A percentile compares a stretch with the other conserved stretches of the same genome.
These are phyloP conservation scores for Flaveria brownii DNA, from an alignment of 129 eudicot species.

Conservation along the genomic window DNA sequence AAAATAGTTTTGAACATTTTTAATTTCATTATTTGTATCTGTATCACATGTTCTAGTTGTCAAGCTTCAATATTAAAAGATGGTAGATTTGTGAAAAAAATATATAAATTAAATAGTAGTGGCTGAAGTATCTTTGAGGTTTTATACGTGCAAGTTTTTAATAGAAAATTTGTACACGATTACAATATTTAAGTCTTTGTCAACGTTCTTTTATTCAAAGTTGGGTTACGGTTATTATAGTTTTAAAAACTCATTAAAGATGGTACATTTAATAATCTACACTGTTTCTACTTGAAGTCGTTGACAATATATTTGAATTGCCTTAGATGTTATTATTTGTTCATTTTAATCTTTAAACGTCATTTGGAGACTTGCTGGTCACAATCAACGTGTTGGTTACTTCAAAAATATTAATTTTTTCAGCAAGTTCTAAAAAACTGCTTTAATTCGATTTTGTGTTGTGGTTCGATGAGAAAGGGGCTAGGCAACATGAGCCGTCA, in stretches of 20 bases:
- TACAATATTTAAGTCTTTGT: neutral
- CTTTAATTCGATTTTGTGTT: too few species aligned
- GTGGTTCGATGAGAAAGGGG: too few species aligned
- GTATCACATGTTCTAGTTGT: too few species aligned
- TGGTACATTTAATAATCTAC: neutral
- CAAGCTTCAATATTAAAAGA: neutral
- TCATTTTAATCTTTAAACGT: neutral
- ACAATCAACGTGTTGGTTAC: neutral
- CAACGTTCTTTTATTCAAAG: neutral
- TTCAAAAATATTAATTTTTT: too few species aligned
- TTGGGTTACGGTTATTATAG: neutral
- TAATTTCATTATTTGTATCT: neutral
- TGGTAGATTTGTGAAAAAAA: neutral
- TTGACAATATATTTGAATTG: neutral
- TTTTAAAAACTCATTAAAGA: neutral
- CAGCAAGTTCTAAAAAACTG: too few species aligned
- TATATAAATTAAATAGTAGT: neutral
- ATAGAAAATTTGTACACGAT: neutral
- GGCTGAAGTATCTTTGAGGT: neutral
- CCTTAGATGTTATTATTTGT: neutral
- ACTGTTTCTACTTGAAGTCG: neutral
- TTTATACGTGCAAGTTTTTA: neutral
- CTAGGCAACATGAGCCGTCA: too few species aligned
- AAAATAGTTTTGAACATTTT: neutral
- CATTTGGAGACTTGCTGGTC: neutral